phyloP scores from a whole-genome alignment of 129 eudicot genomes.

The Tanacetum coccineum region DNA sequence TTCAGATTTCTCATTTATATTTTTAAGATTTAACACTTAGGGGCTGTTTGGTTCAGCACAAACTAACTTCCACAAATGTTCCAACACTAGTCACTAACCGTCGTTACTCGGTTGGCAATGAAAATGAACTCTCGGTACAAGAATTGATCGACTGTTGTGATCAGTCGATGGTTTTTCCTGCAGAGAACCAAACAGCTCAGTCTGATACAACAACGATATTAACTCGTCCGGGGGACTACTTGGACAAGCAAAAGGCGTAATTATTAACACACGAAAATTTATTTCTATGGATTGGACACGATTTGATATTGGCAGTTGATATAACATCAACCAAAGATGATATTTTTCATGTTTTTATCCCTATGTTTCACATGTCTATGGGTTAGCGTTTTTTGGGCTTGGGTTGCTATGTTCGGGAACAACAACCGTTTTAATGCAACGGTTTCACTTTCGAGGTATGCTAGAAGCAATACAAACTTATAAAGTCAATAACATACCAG shows the following conservation, averaged over 20 bases:
- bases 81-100: constrained; percentile 49
- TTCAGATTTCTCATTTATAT: too few relatives aligned
- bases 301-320: constrained; percentile 50
- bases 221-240: constrained; percentile 75
- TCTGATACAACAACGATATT: constrained; percentile 64
- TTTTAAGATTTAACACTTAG: too few relatives aligned
- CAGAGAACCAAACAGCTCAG: constrained; percentile 29
- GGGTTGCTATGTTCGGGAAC: constrained; percentile 52
- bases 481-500: constrained; percentile 51
- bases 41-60: too few relatives aligned
- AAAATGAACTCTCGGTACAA: constrained; percentile 38
- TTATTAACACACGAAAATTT: constrained; percentile 54
- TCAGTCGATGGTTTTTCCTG: constrained; percentile 33
- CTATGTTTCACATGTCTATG: constrained; percentile 79
- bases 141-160: constrained; percentile 48
- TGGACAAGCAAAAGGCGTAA: constrained; percentile 75
- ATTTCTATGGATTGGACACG: constrained; percentile 35
- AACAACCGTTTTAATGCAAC: constrained; percentile 53
- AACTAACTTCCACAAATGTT: constrained; percentile 35
- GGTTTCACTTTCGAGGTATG: constrained; percentile 57
- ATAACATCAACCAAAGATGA: constrained; percentile 45
- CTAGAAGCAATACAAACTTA: constrained; percentile 59
- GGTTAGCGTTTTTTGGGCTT: constrained; percentile 52
- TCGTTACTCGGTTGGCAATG: constrained; percentile 16
- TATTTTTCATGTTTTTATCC: constrained; percentile 58